These are phyloP conservation scores for Aspergillus pseudonomiae DNA, from an alignment of 2,329 filamentous ascomycete genomes.

Conservation along the genomic window DNA sequence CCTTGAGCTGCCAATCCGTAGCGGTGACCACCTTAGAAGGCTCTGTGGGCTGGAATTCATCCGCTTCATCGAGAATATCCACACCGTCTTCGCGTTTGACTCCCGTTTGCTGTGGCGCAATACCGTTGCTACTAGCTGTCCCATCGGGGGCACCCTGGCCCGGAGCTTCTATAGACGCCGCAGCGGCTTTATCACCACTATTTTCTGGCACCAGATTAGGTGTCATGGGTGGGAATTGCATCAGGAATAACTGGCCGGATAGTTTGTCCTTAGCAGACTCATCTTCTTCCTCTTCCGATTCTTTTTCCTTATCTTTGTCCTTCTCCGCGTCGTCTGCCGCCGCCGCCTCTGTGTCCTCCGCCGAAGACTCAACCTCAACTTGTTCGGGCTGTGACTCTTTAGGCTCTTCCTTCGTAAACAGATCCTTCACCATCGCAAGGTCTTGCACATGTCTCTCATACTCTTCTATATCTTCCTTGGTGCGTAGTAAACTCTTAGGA, in stretches of 20 bases:
- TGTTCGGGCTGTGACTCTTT: slow-evolving; percentile 22
- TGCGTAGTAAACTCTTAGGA: slow-evolving; percentile 41
- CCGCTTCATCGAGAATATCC: slow-evolving; percentile 30
- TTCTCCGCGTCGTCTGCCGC: slow-evolving; percentile 17
- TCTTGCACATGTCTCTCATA: slow-evolving; percentile 46
- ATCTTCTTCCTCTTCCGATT: slow-evolving; percentile 30
- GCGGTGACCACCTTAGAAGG: slow-evolving; percentile 43
- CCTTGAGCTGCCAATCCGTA: slow-evolving; percentile 47
- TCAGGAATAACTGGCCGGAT: slow-evolving; percentile 61
- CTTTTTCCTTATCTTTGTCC: slow-evolving; percentile 23
- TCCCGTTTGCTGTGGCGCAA: slow-evolving; percentile 19
- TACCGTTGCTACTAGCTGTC: slow-evolving; percentile 3
- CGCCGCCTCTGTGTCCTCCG: slow-evolving; percentile 18
- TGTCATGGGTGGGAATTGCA: slow-evolving; percentile 66
- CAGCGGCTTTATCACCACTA: slow-evolving; percentile 13
- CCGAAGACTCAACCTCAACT: slow-evolving; percentile 3
- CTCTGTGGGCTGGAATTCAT: slow-evolving; percentile 18
- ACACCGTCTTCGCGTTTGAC: slow-evolving; percentile 37
- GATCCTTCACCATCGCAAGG: slow-evolving; percentile 43
- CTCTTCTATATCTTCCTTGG: slow-evolving; percentile 46
- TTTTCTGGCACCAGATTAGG: slow-evolving; percentile 54
- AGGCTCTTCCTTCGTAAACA: slow-evolving; percentile 32
- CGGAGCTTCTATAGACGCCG: slow-evolving; percentile 8
- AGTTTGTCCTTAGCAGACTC: slow-evolving; percentile 43
- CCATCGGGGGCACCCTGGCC: slow-evolving; percentile 5